Base-by-base conservation (phyloP, 768 basidiomycete species). In the Auricularia heimuer region DNA sequence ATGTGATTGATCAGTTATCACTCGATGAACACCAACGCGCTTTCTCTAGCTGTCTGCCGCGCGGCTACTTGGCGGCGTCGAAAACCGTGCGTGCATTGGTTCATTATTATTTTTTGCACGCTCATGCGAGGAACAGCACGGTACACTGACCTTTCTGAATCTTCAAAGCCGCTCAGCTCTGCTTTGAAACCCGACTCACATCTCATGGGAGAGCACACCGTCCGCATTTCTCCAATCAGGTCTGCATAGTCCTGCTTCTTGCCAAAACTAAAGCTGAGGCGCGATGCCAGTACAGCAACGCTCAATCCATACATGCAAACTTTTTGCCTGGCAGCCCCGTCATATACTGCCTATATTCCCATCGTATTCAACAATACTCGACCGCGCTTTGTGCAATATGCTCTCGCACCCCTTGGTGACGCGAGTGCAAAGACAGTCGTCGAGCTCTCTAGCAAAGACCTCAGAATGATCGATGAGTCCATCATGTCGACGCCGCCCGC, bases 351-450 rank as follows among this genome's bases (percentile, higher is more conserved):
- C 36, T 82, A 92, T 63, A 77, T 97, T 60, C 95, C 95, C 1
- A 76, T 97, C 39, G 80, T 95, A 56, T 82, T 97, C 73, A 97
- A 98, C 77, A 95, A 96, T 75, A 94, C 95, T 8, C 81, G 80
- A n/a, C 82, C 92, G 3, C 79, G 80, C 12, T 80, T 81, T 63
- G 76, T 97, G 62, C 82, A 80, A 64, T 97, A 95, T 72, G 86
- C 86, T 3, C 74, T 94, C 7, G 82, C 85, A 1, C 85, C 90
- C 1, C 80, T 94, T 33, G 85, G 79, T 10, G 76, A 79, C 65
- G 78, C 68, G 70, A 81, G 73, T 34, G 76, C 78, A 33, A 73
- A 16, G 61, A 69, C 58, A 56, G 70, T 77, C 21, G 65, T 84
- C 34, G 85, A 89, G 62, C 72, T 91, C 62, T 78, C 78, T 39